These are phyloP conservation scores for Asterophora parasitica DNA, from an alignment of 768 basidiomycete species.

Conservation along the genomic window DNA sequence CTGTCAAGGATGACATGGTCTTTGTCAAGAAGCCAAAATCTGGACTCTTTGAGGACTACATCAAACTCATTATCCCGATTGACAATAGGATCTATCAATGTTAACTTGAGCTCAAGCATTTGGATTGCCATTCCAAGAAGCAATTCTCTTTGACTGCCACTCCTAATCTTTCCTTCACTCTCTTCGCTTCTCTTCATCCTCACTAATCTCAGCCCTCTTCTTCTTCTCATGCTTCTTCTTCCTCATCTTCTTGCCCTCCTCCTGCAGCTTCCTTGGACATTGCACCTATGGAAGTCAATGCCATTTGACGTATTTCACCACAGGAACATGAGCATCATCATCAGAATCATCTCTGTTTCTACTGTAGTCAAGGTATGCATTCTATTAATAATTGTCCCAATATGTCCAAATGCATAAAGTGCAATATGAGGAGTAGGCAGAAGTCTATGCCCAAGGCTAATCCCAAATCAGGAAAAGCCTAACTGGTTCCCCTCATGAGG, in stretches of 20 bases:
- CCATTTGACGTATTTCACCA: conserved; percentile 20
- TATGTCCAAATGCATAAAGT: neutral
- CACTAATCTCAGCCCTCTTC: conserved; percentile 1
- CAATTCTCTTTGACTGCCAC: no score
- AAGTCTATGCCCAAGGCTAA: neutral
- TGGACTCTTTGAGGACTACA: conserved; percentile 15
- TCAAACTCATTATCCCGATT: conserved; percentile 18
- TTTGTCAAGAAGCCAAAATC: conserved; percentile 2
- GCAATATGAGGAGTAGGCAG: no score
- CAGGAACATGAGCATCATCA: conserved; percentile 21
- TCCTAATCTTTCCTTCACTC: neutral
- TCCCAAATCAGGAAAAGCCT: conserved; percentile 23
- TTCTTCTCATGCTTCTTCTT: neutral
- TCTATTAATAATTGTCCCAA: conserved; percentile 23
- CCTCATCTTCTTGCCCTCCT: conserved; percentile 2
- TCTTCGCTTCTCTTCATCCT: neutral
- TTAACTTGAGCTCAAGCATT: conserved; percentile 9
- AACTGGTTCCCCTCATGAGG: conserved; percentile 7
- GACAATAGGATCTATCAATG: conserved; percentile 22
- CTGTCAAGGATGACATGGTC: neutral
- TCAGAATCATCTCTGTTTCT: conserved; percentile 27
- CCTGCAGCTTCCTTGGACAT: conserved; percentile 3
- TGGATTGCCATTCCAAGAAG: neutral
- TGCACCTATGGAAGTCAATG: conserved; percentile 31
- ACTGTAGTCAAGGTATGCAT: conserved; percentile 30